A percentile compares a stretch with the other conserved stretches of the same genome.
Conservation (phyloP, 495 filamentous ascomycete genomes). For the Saxophila tyrrhenica region DNA sequence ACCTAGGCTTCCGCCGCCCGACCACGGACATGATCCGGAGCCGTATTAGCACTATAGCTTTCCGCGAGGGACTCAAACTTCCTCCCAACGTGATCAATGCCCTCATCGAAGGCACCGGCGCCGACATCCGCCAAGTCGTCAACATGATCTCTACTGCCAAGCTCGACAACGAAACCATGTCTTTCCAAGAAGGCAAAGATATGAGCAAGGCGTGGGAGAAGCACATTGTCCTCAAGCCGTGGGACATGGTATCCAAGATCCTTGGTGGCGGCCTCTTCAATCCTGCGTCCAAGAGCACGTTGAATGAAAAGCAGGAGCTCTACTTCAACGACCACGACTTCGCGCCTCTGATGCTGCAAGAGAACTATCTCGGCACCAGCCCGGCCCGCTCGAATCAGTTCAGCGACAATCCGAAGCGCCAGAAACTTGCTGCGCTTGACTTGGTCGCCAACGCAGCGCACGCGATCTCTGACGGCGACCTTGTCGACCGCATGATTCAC, state of each 20-base stretch:
- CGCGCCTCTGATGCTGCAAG: slow-evolving; percentile 92
- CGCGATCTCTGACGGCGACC: slow-evolving; percentile 93
- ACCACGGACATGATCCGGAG: slow-evolving; percentile 81
- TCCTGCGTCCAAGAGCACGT: slow-evolving; percentile 61
- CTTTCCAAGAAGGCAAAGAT: slow-evolving; percentile 69
- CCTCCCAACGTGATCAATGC: slow-evolving; percentile 81
- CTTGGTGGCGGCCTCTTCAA: slow-evolving; percentile 79
- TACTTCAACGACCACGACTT: slow-evolving; percentile 99
- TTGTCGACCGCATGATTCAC: slow-evolving; percentile 97
- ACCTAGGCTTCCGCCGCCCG: slow-evolving; percentile 78
- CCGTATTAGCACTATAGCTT: slow-evolving; percentile 86
- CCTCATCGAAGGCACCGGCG: slow-evolving; percentile 84
- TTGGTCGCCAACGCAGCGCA: slow-evolving; percentile 76
- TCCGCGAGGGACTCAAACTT: slow-evolving; percentile 78
- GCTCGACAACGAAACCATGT: slow-evolving; percentile 65
- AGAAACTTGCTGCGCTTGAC: slow-evolving; percentile 69
- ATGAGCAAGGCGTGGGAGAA: slow-evolving; percentile 99
- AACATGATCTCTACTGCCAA: slow-evolving; percentile 97
- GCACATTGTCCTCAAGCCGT: slow-evolving; percentile 87
- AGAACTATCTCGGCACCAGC: slow-evolving; percentile 83
- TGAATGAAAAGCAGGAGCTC: slow-evolving; percentile 95
- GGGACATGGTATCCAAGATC: slow-evolving; percentile 93
- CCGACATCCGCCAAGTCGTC: slow-evolving; percentile 94
- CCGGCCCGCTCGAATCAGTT: slow-evolving; percentile 46
- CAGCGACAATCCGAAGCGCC: slow-evolving; percentile 49